Evolutionary conservation across 306 rosid genomes (phyloP).

Genomic region (Clitoria ternatea): DNA sequence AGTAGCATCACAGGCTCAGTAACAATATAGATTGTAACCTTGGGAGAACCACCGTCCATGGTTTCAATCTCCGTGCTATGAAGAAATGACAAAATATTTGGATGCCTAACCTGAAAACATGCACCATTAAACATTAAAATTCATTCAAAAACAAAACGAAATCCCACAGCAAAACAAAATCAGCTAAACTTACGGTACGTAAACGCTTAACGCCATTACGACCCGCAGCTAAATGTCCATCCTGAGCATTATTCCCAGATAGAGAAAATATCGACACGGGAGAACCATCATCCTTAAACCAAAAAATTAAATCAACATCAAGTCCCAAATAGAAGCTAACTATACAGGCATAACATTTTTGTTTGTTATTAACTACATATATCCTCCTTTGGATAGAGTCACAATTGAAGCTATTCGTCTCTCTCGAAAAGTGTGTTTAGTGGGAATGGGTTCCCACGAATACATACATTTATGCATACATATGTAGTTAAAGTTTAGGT

Average conservation of each 20-base stretch:
- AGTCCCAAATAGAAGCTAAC: constrained; percentile 20
- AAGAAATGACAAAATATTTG: constrained; percentile 94
- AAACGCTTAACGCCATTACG: constrained; percentile 94
- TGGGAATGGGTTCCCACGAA: no score
- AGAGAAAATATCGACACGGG: constrained; percentile 82
- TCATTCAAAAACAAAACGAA: neutral
- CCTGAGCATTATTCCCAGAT: constrained; percentile 83
- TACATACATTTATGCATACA: no score
- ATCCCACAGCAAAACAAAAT: neutral
- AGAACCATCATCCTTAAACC: constrained; percentile 82
- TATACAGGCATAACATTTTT: no score
- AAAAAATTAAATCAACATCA: constrained; percentile 2
- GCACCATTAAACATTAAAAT: constrained; percentile 9
- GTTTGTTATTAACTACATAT: no score
- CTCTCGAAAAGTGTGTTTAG: no score
- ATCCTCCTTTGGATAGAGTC: no score
- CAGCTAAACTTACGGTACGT: constrained; percentile 48
- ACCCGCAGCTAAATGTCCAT: constrained; percentile 88
- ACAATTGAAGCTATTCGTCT: no score
- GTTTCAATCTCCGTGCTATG: constrained; percentile 86
- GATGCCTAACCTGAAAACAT: constrained; percentile 90
- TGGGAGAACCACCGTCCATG: constrained; percentile 58
- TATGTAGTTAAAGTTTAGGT: neutral
- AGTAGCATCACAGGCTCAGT: constrained; percentile 95
- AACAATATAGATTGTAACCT: constrained; percentile 86